Evolutionary conservation across 768 basidiomycete species (phyloP), one percentile per base, ranked within the genome.

Genomic region (Serendipita indica): DNA sequence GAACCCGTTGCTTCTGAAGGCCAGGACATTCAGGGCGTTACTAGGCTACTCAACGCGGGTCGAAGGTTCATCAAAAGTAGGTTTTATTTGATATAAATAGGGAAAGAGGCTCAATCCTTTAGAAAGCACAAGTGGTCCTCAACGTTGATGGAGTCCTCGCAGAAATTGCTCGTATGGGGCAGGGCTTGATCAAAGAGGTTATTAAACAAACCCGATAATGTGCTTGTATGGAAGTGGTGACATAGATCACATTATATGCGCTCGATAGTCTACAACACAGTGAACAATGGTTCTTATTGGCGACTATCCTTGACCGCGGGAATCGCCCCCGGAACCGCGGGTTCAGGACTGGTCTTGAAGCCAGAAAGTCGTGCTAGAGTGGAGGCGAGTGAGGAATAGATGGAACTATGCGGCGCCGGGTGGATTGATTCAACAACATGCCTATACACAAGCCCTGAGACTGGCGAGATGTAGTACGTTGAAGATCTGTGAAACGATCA

Each of bases 1-100:
- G 89, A 87, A 93, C 64, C 84, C 89, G 3, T 74, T 73, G 13
- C 70, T 89, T 33, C 77, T 76, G 59, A 71, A 76, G 25, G 69
- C 79, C 0, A 73, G 83, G 45, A 75, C 81, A 3, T 90, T 93
- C 74, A 81, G 86, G 61, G 88, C 90, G 4, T 73, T 92, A 43
- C 81, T 86, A 25, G 86, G 85, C 7, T 94, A 85, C 69, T 89
- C 87, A 0, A 80, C 81, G 58, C 69, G 69, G 16, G 90, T 90
- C 3, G 62, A 72, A 69, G 64, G 73, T 75, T 56, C 57, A 69
- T 62, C 49, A 45, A 60, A 14, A 60, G 54, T 16, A 65, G 62
- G 57, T 60, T 65, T 39, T 39, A 58, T 60, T 14, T 25, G 27
- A 43, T 39, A 27, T 25, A 12, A 20, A 18, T 16, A 18, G 28